Evolutionary conservation across 2,329 filamentous ascomycete species (phyloP), one percentile per base, ranked within the genome.

Genomic region (Tolypocladium amazonense): DNA sequence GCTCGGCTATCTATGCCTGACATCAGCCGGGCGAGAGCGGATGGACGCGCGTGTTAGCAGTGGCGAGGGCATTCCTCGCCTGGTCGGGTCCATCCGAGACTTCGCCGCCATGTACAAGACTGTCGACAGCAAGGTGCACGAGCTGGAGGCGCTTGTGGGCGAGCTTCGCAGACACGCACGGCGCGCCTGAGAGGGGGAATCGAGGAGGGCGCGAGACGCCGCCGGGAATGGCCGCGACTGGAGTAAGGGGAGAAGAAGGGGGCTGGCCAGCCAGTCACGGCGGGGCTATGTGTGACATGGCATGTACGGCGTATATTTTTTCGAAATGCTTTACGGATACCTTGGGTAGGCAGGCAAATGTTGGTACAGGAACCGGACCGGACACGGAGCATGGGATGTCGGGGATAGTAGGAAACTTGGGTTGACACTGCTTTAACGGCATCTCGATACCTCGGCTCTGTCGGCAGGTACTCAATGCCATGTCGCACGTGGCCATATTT

Each of bases 1-100:
- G 7, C 79, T 97, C 2, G 90, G 91, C 23, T 94, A 92, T 65
- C 76, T 97, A 30, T 92, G 86, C 65, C 77, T 94, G 35, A 73
- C 77, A 56, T 66, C 72, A 14, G 73, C 76, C 4, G 75, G 79
- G 9, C 74, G 77, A 54, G 70, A 74, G 56, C 75, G 73, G 33
- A 74, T 85, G 41, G 71, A 73, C 43, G 64, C 68, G 7, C 73
- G 73, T 56, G 77, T 78, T 52, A 71, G 75, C 11, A 74, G 75
- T 41, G 75, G 73, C 61, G 57, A 54, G 12, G 81, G 73, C 50
- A 70, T 82, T 38, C 69, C 71, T 7, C 75, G 76, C 18, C 66
- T 85, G 18, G 71, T 82, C 50, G 75, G 76, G 59, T 82, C 81
- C 9, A 80, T 85, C 58, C 76, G 77, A 39, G 80, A 84, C 60